Base-by-base conservation (phyloP, 148 eudicot genomes). In the Limonium bicolor region DNA sequence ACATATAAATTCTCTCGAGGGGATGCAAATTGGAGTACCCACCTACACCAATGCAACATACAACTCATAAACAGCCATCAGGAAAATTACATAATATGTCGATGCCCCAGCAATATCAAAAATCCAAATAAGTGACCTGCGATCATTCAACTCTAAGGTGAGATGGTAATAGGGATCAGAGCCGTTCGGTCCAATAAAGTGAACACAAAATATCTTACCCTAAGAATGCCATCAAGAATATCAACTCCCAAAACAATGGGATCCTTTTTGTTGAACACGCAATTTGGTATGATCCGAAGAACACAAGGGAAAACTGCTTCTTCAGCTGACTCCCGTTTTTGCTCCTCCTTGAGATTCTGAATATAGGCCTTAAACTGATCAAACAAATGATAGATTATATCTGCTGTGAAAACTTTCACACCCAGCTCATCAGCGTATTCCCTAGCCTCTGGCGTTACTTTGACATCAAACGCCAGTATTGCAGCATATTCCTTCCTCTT, bases 401-500 rank as follows among this genome's bases (percentile, higher is more conserved):
- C 93, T 11, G 94, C 94, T 33, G 52, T 71, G 54, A 84, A 77
- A 36, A 83, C 71, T 58, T 66, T 90, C 13, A 84, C 95, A 38
- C 95, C 95, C 62, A 33, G 63, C 40, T 90, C 95, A 42, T 84
- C 95, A 6, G 97, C 92, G 65, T 74, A 82, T 35, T 77, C 87
- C 61, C 82, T 74, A 41, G 85, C 95, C 60, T 90, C 97, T 12
- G 71, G 81, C 11, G 93, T 84, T 54, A 90, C 97, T 75, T 80
- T 84, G 48, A 84, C 97, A 70, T 90, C 95, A 41, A 90, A 90
- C 27, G 97, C 95, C 57, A 90, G 59, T n/a, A 90, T 90, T 7
- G 95, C 75, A 20, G 87, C 95, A 63, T 61, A 90, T 69, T 90
- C 97, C 57, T 73, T 90, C 63, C 68, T 84, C 94, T 84, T 90